Evolutionary conservation across 805 yeast species (phyloP), one percentile per base, ranked within the genome.

Genomic region (Tetrapisispora phaffii): DNA sequence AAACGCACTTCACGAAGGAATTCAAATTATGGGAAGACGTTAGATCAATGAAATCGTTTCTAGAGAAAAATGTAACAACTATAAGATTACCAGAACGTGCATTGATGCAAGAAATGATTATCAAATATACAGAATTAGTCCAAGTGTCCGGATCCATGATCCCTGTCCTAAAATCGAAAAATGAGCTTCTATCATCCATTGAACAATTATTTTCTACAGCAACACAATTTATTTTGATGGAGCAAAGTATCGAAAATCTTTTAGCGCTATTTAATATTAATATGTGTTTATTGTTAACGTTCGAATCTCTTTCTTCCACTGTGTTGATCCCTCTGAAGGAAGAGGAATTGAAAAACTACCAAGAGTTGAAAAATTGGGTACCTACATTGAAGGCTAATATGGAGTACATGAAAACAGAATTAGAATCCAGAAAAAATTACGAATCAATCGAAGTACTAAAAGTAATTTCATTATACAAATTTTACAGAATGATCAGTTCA

Each of bases 271-370:
- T 62, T 10, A 38, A 46, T 12, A 42, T 54, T 15, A 43, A 60
- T 2, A 39, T 60, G 36, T 51, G 55, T 39, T 41, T 59, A 20
- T 40, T 60, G 34, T 44, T 58, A 22, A 47, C 58, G 10, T 59
- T 51, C 41, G 62, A 60, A 38, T 47, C 62, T 1, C 44, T 59
- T 38, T 46, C 58, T 2, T 59, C 63, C 2, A 52, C 61, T 3
- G 65, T 60, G 4, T 44, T 60, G 31, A 56, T 60, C n/a, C 51
- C 57, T 12, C 44, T 60, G 21, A 57, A 54, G 36, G 59, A 57
- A 34, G 60, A 56, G 10, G 53, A 53, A 41, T 26, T 52, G 26
- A 41, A 40, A n/a, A 42, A 44, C 28, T 58, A 54, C 29, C 46
- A 48, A n/a, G 47, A 47, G 38, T 47, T 59, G 32, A 47, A 43